phyloP scores from a whole-genome alignment of 2,329 filamentous ascomycete species.

The Dactylonectria estremocensis region DNA sequence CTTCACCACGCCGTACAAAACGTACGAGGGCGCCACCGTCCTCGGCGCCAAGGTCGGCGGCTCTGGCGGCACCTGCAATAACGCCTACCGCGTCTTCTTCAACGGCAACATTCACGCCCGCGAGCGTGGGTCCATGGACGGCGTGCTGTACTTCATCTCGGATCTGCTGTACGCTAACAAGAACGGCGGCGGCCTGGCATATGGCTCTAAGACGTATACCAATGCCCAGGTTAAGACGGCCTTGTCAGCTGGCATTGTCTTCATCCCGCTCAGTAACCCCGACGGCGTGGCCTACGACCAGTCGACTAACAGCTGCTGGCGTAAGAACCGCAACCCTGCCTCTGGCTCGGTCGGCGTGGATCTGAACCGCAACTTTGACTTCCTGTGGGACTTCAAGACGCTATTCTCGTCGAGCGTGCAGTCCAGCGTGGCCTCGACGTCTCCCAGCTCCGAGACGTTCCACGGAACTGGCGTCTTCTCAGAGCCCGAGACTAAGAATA shows the following conservation, averaged over 20 bases:
- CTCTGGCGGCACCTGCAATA: slow-evolving; percentile 38
- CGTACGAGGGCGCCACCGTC: slow-evolving; percentile 58
- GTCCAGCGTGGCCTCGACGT: slow-evolving; percentile 52
- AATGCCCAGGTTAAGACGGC: slow-evolving; percentile 65
- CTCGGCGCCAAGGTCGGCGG: slow-evolving; percentile 59
- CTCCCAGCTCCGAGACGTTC: slow-evolving; percentile 60
- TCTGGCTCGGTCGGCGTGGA: slow-evolving; percentile 59
- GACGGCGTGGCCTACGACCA: slow-evolving; percentile 66
- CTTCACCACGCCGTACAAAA: slow-evolving; percentile 60
- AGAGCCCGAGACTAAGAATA: slow-evolving; percentile 67
- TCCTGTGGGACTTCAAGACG: slow-evolving; percentile 64
- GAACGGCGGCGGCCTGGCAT: slow-evolving; percentile 62
- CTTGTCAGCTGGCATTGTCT: slow-evolving; percentile 62
- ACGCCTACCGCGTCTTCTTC: slow-evolving; percentile 63
- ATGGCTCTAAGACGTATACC: slow-evolving; percentile 65
- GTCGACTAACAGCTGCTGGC: slow-evolving; percentile 62
- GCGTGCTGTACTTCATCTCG: slow-evolving; percentile 67
- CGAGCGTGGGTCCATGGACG: slow-evolving; percentile 67
- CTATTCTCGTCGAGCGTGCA: slow-evolving; percentile 57
- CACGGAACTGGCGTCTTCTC: slow-evolving; percentile 65
- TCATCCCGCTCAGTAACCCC: slow-evolving; percentile 53
- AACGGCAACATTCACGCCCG: slow-evolving; percentile 67
- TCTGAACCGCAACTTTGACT: slow-evolving; percentile 48
- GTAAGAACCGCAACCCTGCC: slow-evolving; percentile 65
- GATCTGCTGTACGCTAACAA: slow-evolving; percentile 68